A percentile compares a stretch with the other conserved stretches of the same genome.
phyloP scores from a whole-genome alignment of 2,329 filamentous ascomycete genomes.

The Penicillium sp. region DNA sequence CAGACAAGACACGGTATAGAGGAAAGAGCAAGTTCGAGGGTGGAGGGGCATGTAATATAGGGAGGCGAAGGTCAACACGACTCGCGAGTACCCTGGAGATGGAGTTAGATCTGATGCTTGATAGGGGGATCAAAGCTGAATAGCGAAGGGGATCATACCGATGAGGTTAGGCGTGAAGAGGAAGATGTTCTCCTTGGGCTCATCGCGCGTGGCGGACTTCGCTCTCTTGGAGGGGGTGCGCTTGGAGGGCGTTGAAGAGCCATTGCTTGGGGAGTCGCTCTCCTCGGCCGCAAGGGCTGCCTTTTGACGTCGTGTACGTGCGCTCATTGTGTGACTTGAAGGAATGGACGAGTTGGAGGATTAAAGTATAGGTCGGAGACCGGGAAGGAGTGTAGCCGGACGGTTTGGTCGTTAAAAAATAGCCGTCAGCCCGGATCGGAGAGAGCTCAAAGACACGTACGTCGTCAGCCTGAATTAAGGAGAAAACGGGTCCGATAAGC shows the following conservation, averaged over 20 bases:
- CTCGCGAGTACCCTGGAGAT: slow-evolving; percentile 69
- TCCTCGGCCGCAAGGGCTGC: slow-evolving; percentile 34
- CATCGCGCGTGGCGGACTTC: slow-evolving; percentile 28
- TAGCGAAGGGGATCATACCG: slow-evolving; percentile 53
- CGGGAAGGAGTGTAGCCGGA: not conserved
- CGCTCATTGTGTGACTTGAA: slow-evolving; percentile 32
- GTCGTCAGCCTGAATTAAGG: not conserved
- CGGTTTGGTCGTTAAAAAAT: not conserved
- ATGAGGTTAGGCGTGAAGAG: slow-evolving; percentile 81
- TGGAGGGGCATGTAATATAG: slow-evolving; percentile 99
- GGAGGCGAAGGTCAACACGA: slow-evolving; percentile 81
- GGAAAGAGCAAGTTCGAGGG: slow-evolving; percentile 85
- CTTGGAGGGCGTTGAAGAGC: slow-evolving; percentile 34
- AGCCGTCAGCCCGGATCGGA: not conserved
- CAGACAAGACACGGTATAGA: slow-evolving; percentile 89
- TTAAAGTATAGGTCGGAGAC: not conserved
- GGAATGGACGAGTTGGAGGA: not conserved
- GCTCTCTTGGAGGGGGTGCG: slow-evolving; percentile 28
- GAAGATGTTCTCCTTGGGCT: slow-evolving; percentile 71
- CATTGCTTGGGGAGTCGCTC: slow-evolving; percentile 34
- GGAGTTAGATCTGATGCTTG: not conserved
- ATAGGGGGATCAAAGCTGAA: not conserved
- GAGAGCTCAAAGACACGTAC: not conserved
- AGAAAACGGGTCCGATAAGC: not conserved
- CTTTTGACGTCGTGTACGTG: slow-evolving; percentile 44